Evolutionary conservation across 768 basidiomycete species (phyloP).

Genomic region (Boletus rubropictus): DNA sequence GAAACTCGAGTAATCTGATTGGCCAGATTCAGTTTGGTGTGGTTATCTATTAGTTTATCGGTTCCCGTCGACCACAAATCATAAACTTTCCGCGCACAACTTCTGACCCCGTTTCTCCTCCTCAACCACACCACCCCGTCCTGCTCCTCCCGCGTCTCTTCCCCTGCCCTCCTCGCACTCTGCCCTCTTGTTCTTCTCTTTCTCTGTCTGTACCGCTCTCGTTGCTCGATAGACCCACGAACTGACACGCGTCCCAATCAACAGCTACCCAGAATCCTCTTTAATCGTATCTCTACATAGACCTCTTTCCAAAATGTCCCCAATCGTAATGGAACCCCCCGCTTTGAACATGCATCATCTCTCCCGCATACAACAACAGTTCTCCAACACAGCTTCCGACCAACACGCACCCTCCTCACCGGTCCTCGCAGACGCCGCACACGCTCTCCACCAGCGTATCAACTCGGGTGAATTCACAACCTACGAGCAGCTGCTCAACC

Average conservation of each 20-base stretch:
- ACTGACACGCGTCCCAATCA: conserved; percentile 14
- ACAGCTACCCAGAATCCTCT: conserved; percentile 21
- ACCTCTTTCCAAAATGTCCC: conserved; percentile 41
- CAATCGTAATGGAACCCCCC: conserved; percentile 53
- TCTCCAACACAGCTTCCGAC: conserved; percentile 31
- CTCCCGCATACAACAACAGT: conserved; percentile 46
- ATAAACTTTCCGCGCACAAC: conserved; percentile 26
- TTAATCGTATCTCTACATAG: conserved; percentile 33
- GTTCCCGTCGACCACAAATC: conserved; percentile 34
- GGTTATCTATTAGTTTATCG: conserved; percentile 37
- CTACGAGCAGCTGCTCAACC: conserved; percentile 29
- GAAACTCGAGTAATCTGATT: conserved; percentile 33
- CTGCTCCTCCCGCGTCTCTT: not conserved
- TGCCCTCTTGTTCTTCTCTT: not conserved
- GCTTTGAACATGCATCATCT: conserved; percentile 48
- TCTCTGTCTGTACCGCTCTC: not conserved
- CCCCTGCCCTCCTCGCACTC: not conserved
- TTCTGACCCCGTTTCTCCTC: conserved; percentile 27
- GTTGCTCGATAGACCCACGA: not conserved
- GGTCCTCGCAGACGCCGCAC: conserved; percentile 18
- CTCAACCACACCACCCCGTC: conserved; percentile 12
- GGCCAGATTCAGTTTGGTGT: conserved; percentile 28
- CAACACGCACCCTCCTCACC: conserved; percentile 24
- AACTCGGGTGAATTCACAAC: conserved; percentile 24
- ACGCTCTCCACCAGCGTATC: conserved; percentile 29